Evolutionary conservation across 805 yeast species (phyloP), one percentile per base, ranked within the genome.

Genomic region (Cyberlindnera mississippiensis): DNA sequence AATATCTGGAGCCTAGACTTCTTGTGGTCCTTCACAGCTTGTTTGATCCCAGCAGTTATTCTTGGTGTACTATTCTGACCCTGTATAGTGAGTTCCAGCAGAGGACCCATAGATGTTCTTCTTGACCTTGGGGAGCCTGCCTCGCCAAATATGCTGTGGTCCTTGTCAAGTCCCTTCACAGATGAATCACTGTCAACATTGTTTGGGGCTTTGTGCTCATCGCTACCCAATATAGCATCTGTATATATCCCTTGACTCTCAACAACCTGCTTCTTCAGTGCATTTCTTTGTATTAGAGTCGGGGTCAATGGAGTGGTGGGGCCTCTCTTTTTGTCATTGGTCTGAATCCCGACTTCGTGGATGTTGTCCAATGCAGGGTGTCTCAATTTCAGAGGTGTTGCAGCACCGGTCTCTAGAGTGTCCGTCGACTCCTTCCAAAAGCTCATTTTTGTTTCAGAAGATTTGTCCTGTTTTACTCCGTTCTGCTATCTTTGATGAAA

Each of bases 251-350:
- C 30, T 9, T 35, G 33, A 22, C 33, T 19, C 5, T 22, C 38
- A 15, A 43, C 8, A 18, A 38, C 27, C 22, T 49, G 53, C 24
- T 42, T 57, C 40, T 57, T 57, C 18, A 46, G 41, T 11, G 45
- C 48, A 37, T 53, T 57, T 32, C 48, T 48, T 19, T 53, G 53
- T 16, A 50, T 40, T n/a, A 57, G 43, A 0, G 59, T 39, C 4
- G 61, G 61, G 1, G 61, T 57, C 37, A 57, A 44, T 6, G 61
- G 61, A 3, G 61, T 57, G 1, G 53, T 45, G 26, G 61, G 61
- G 2, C 46, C 53, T 45, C 61, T 48, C 33, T 57, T 57, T 36
- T 50, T 56, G 28, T 38, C 42, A 15, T 24, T 33, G 36, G 6
- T 22, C 29, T 41, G 42, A 4, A 8, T 26, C 13, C 28, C 26